phyloP scores from a whole-genome alignment of 2,329 filamentous ascomycete species.

The Dactylella cylindrospora region DNA sequence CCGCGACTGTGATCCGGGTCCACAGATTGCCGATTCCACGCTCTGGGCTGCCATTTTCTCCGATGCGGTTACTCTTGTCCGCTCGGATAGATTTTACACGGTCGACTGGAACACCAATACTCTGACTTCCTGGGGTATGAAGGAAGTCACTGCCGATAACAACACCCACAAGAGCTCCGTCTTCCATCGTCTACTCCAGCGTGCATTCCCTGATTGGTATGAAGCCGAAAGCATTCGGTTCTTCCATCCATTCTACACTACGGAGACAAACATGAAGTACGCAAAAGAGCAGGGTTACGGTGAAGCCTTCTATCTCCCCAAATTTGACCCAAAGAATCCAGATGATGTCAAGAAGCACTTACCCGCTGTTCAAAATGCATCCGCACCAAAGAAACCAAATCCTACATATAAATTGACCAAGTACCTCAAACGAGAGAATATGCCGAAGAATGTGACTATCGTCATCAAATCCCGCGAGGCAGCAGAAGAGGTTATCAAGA shows the following conservation, averaged over 20 bases:
- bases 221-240: constrained; percentile 26
- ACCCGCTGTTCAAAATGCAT: not conserved
- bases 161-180: constrained; percentile 36
- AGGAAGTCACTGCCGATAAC: constrained; percentile 32
- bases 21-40: constrained; percentile 51
- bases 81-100: constrained; percentile 63
- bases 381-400: constrained; percentile 21
- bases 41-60: constrained; percentile 61
- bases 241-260: constrained; percentile 41
- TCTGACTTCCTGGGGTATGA: constrained; percentile 41
- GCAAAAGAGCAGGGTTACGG: constrained; percentile 34
- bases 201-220: constrained; percentile 39
- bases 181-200: constrained; percentile 34
- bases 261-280: constrained; percentile 26
- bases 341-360: constrained; percentile 13
- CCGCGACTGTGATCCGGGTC: constrained; percentile 27
- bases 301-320: constrained; percentile 21
- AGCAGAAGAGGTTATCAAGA: constrained; percentile 29
- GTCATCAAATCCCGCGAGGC: constrained; percentile 30
- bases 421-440: constrained; percentile 16
- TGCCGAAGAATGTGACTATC: constrained; percentile 28
- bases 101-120: constrained; percentile 39
- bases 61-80: constrained; percentile 63
- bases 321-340: constrained; percentile 19
- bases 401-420: constrained; percentile 11